Percentiles rank a stretch among this genome's conserved stretches.
These are phyloP conservation scores for Lanmaoa pseudosensibilis DNA, from an alignment of 768 basidiomycete species.

Conservation along the genomic window DNA sequence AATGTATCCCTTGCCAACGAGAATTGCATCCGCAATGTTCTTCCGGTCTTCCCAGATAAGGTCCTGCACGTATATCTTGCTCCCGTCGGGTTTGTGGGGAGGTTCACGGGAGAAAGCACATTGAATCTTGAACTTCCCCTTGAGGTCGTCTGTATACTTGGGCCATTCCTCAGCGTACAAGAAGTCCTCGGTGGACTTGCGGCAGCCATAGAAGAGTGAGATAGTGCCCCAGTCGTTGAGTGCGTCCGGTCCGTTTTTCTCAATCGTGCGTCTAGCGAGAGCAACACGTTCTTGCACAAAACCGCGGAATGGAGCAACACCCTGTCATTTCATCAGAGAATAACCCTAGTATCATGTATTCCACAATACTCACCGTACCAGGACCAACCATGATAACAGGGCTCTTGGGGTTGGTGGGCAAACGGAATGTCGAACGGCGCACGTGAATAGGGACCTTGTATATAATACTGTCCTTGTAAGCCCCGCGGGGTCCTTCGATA, in stretches of 20 bases:
- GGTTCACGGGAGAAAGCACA: conserved; percentile 87
- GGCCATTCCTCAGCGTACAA: conserved; percentile 97
- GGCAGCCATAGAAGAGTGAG: conserved; percentile 95
- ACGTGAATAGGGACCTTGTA: conserved; percentile 94
- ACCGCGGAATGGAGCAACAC: conserved; percentile 98
- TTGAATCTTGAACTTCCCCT: conserved; percentile 89
- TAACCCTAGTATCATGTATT: neutral
- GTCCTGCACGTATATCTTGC: conserved; percentile 99
- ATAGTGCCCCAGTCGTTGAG: conserved; percentile 95
- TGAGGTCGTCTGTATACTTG: conserved; percentile 78
- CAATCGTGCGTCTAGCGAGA: conserved; percentile 88
- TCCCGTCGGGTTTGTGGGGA: conserved; percentile 82
- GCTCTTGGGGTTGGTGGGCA: conserved; percentile 97
- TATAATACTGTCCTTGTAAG: conserved; percentile 67
- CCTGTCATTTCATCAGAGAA: conserved; percentile 47
- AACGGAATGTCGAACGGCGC: conserved; percentile 91
- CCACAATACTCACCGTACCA: conserved; percentile 73
- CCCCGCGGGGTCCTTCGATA: conserved; percentile 87
- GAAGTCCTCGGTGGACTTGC: conserved; percentile 85
- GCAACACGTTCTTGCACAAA: conserved; percentile 98
- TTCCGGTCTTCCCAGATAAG: conserved; percentile 85
- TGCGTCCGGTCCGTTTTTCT: conserved; percentile 93
- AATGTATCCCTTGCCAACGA: conserved; percentile 94
- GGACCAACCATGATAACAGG: conserved; percentile 99
- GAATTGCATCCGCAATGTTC: conserved; percentile 81